Evolutionary conservation across 805 yeast genomes (phyloP).

Genomic region (Pichia thaimueangensis): DNA sequence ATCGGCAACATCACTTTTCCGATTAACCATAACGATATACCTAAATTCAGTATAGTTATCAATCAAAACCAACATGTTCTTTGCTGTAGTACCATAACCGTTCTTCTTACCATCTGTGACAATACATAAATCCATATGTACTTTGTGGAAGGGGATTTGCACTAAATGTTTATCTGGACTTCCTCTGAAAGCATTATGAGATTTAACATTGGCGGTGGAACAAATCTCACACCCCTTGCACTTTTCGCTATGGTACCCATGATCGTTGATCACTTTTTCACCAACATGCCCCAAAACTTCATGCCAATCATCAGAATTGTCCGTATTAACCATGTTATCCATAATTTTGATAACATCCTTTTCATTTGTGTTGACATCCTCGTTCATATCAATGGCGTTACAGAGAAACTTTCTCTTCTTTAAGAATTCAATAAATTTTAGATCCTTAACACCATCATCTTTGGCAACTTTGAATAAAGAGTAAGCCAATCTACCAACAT

Average conservation of each 20-base stretch:
- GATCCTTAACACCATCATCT: no score
- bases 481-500: no score
- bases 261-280: neutral
- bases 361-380: neutral
- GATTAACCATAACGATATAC: no score
- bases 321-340: neutral
- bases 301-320: neutral
- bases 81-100: neutral
- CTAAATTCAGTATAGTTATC: neutral
- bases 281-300: neutral
- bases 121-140: neutral
- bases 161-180: neutral
- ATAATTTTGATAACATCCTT: neutral
- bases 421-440: no score
- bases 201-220: neutral
- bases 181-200: neutral
- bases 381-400: no score
- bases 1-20: no score
- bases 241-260: neutral
- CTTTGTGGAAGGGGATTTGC: neutral
- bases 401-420: no score
- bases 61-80: neutral
- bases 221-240: no score
- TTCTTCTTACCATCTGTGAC: neutral
- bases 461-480: no score